These are phyloP conservation scores for Lepraria neglecta DNA, from an alignment of 495 filamentous ascomycete genomes.

Conservation along the genomic window DNA sequence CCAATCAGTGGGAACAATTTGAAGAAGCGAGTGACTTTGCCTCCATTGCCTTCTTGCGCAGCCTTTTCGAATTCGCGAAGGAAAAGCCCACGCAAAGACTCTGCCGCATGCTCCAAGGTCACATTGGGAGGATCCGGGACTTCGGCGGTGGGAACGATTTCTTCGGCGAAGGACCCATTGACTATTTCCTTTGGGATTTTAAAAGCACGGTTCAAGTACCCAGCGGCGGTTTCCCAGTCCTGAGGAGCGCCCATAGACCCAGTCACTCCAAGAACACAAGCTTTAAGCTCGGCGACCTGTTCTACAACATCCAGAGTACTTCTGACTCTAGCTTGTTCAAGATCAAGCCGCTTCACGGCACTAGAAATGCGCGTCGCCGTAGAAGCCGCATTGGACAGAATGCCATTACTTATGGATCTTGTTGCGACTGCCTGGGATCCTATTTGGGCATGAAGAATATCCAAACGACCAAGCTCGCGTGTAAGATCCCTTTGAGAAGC, in stretches of 20 bases:
- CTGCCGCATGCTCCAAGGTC: constrained; percentile 79
- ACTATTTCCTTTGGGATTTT: constrained; percentile 74
- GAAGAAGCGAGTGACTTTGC: constrained; percentile 90
- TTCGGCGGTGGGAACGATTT: constrained; percentile 90
- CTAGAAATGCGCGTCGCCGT: constrained; percentile 82
- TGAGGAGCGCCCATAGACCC: constrained; percentile 96
- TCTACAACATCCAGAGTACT: constrained; percentile 88
- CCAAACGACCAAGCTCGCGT: constrained; percentile 77
- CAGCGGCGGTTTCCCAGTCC: constrained; percentile 96
- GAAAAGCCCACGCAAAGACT: constrained; percentile 82
- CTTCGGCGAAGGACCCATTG: constrained; percentile 79
- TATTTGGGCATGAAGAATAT: constrained; percentile 80
- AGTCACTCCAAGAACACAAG: constrained; percentile 89
- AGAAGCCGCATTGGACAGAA: constrained; percentile 75
- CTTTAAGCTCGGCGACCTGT: constrained; percentile 91
- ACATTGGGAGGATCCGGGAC: constrained; percentile 85
- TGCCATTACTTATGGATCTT: constrained; percentile 74
- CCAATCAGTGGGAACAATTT: constrained; percentile 96
- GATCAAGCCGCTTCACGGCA: constrained; percentile 77
- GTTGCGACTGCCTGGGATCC: constrained; percentile 83
- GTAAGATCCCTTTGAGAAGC: constrained; percentile 76
- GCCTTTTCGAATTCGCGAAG: constrained; percentile 93
- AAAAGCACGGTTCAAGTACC: constrained; percentile 74
- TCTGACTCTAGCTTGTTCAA: constrained; percentile 84
- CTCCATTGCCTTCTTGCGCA: constrained; percentile 72